Evolutionary conservation across 257 asterid species (phyloP), one percentile per base, ranked within the genome.

Genomic region (Penstemon eatonii): DNA sequence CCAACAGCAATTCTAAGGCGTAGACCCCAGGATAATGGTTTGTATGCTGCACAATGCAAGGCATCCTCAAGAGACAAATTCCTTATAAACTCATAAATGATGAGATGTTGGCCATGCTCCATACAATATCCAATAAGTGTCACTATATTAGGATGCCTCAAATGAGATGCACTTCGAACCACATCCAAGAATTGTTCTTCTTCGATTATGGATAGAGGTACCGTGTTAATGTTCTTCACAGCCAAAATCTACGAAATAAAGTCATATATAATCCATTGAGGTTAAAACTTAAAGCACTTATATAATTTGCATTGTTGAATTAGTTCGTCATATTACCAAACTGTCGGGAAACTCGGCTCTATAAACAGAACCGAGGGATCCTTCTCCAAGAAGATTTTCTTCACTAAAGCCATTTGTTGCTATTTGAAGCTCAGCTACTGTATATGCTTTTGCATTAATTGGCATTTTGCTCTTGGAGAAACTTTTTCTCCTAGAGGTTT

Each of bases 261-360:
- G 57, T 66, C 56, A 71, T 66, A 37, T 8, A 6, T n/a, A n/a
- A 5, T 40, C 46, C 42, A 0, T 39, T 65, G 5, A 9, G 6
- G 40, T 39, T 74, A 49, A 25, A 36, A 33, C 56, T 44, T 44
- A 45, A 18, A 4, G 42, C 42, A 38, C 1, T 10, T 67, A 3
- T 19, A 13, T 51, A 33, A 68, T 42, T 54, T 47, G 5, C 38
- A 13, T 8, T 45, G 36, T 41, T 56, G 6, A 19, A 38, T 43
- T 10, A 8, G 61, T 67, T 71, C 51, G 19, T 41, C 33, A 60
- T 61, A 5, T 51, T 84, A 90, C 97, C 87, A 61, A 74, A 72
- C 96, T 97, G 82, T 94, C 92, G 7, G 92, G 89, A 71, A 91
- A 82, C 68, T 89, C 90, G 59, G 92, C 99, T 78, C 86, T 87